phyloP scores from a whole-genome alignment of 2,329 filamentous ascomycete species.

The Meredithiella fracta region DNA sequence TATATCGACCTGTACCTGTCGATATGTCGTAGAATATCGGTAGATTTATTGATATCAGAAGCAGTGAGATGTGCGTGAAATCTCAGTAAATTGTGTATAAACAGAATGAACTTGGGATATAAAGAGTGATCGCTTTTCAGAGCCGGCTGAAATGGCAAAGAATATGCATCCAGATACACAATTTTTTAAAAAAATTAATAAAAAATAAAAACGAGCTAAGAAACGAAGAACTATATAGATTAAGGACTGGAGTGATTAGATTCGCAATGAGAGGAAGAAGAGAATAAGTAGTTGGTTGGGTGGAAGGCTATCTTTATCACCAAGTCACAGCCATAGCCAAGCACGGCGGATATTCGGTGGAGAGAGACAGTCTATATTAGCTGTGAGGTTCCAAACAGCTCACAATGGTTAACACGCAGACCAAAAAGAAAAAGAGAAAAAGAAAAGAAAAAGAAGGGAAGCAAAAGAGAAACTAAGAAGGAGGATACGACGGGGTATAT shows the following conservation, averaged over 20 bases:
- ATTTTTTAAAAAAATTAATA: constrained; percentile 14
- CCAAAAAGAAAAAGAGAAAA: constrained; percentile 5
- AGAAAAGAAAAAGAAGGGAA: neutral
- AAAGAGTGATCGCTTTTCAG: constrained; percentile 26
- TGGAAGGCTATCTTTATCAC: neutral
- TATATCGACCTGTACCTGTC: neutral
- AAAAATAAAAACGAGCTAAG: constrained; percentile 2
- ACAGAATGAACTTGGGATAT: neutral
- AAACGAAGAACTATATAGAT: constrained; percentile 1
- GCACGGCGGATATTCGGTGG: neutral
- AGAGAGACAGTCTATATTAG: neutral
- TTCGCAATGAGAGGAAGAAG: neutral
- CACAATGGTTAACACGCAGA: constrained; percentile 2
- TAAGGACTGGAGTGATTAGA: neutral
- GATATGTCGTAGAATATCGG: no score
- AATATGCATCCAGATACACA: constrained; percentile 17
- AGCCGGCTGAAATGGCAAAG: constrained; percentile 35
- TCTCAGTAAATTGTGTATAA: neutral
- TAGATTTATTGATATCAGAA: neutral
- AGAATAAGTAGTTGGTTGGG: neutral
- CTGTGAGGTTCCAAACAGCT: constrained; percentile 8
- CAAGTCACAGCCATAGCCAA: constrained; percentile 2
- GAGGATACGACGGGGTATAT: neutral
- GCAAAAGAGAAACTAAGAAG: neutral
- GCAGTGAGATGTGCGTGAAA: constrained; percentile 4